Evolutionary conservation across 169 alveolate species (phyloP).

Genomic region (Sarcocystis neurona): DNA sequence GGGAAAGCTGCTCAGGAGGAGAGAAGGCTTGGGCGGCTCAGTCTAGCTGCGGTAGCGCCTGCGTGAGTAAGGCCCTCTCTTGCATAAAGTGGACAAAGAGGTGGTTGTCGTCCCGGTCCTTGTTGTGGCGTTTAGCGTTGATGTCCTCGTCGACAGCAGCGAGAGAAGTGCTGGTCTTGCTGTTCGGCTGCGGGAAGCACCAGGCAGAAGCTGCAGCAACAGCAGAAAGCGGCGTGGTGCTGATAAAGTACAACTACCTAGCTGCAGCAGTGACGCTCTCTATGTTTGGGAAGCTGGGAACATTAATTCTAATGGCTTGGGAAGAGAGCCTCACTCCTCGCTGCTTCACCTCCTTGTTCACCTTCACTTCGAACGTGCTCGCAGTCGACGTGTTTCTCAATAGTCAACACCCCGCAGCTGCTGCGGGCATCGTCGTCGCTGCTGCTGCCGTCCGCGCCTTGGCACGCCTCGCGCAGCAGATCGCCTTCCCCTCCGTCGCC

Average conservation of each 20-base stretch:
- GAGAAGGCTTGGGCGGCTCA: too few relatives aligned
- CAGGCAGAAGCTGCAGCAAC: too few relatives aligned
- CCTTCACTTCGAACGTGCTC: slow-evolving; percentile 35
- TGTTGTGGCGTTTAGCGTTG: too few relatives aligned
- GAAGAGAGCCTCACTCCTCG: slow-evolving; percentile 36
- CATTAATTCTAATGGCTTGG: slow-evolving; percentile 37
- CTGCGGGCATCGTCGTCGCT: slow-evolving; percentile 8
- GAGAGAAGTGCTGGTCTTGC: too few relatives aligned
- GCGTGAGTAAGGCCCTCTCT: too few relatives aligned
- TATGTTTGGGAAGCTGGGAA: slow-evolving; percentile 36
- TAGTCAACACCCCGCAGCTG: slow-evolving; percentile 36
- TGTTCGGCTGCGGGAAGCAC: too few relatives aligned
- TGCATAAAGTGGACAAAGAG: too few relatives aligned
- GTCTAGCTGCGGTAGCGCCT: too few relatives aligned
- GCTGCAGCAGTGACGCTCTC: slow-evolving; percentile 43
- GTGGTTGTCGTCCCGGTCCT: too few relatives aligned
- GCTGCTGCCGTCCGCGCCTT: slow-evolving; percentile 37
- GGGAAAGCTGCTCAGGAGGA: too few relatives aligned
- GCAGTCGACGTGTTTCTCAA: slow-evolving; percentile 41
- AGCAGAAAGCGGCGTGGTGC: background rate
- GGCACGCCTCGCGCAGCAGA: slow-evolving; percentile 5
- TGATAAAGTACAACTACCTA: slow-evolving; percentile 31
- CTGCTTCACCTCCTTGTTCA: slow-evolving; percentile 36
- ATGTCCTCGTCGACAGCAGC: too few relatives aligned
- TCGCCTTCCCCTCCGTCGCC: slow-evolving; percentile 24